A percentile compares a stretch with the other conserved stretches of the same genome.
Conservation (phyloP, 148 eudicot genomes). For the Persicaria tinctoria region DNA sequence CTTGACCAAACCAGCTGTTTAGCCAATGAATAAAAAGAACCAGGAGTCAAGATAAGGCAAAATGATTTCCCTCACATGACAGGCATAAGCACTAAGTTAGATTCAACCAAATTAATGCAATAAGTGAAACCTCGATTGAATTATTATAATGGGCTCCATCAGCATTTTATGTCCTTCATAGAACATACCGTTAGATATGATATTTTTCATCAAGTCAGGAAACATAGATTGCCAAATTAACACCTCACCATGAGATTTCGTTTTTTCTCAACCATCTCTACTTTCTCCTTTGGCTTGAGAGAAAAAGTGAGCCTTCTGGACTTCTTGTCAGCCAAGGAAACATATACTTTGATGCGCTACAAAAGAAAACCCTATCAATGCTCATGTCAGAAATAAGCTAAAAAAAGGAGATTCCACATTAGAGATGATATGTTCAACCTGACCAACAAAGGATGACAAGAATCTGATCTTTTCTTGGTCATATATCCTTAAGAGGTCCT, state of each 20-base stretch:
- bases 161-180: background rate
- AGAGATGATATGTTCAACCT: conserved; percentile 45
- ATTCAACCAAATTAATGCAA: background rate
- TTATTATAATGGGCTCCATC: background rate
- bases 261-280: conserved; percentile 63
- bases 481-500: conserved; percentile 74
- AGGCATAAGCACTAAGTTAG: background rate
- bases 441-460: conserved; percentile 85
- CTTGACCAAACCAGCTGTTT: background rate
- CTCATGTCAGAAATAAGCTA: background rate
- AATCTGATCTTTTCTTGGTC: conserved; percentile 77
- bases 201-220: background rate
- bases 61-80: background rate
- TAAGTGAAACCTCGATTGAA: background rate
- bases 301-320: conserved; percentile 77
- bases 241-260: conserved; percentile 72
- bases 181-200: background rate
- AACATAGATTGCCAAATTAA: conserved; percentile 7
- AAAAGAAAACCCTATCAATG: conserved; percentile 12
- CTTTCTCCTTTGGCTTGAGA: conserved; percentile 64
- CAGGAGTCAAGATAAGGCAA: background rate
- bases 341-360: conserved; percentile 69
- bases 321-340: conserved; percentile 59
- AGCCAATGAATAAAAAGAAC: background rate
- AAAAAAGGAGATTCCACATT: background rate